Conservation (phyloP, 1,139 yeast genomes). For the Blastobotrys illinoisensis region DNA sequence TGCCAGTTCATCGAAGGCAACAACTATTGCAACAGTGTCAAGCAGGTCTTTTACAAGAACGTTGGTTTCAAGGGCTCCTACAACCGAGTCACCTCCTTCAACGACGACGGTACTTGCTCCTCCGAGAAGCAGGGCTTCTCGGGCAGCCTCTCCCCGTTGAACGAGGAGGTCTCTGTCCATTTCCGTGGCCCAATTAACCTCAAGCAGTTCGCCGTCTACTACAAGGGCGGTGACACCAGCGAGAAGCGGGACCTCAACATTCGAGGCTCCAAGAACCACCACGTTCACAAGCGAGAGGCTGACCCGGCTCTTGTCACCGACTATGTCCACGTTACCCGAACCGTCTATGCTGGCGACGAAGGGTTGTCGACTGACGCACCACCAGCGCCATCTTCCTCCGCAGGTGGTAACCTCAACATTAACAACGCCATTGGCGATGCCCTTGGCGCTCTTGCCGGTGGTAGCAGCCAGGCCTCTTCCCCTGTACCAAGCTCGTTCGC, state of each 20-base stretch:
- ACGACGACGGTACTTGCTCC: conserved; percentile 62
- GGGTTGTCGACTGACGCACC: conserved; percentile 30
- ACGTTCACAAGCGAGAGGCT: conserved; percentile 51
- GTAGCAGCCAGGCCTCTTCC: conserved; percentile 39
- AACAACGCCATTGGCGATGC: background rate
- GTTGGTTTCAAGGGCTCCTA: conserved; percentile 81
- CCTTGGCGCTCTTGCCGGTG: conserved; percentile 37
- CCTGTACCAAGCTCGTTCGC: conserved; percentile 19
- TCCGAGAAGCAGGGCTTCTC: conserved; percentile 50
- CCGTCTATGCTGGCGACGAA: conserved; percentile 63
- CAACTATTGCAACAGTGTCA: conserved; percentile 71
- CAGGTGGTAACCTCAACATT: conserved; percentile 13
- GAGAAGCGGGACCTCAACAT: conserved; percentile 35
- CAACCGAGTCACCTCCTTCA: conserved; percentile 64
- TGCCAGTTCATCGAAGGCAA: conserved; percentile 48
- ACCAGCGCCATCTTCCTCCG: conserved; percentile 20
- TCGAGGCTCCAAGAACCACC: conserved; percentile 48
- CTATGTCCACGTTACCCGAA: conserved; percentile 60
- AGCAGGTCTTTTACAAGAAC: conserved; percentile 60
- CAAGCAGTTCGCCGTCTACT: conserved; percentile 71
- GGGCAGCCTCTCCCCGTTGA: conserved; percentile 75
- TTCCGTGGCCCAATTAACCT: conserved; percentile 88
- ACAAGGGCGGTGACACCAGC: conserved; percentile 31
- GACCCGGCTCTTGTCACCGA: conserved; percentile 35
- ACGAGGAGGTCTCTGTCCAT: conserved; percentile 87